A percentile compares a stretch with the other conserved stretches of the same genome.
These are phyloP conservation scores for Phytophthora constricta DNA, from an alignment of 352 stramenopile genomes.

Conservation along the genomic window DNA sequence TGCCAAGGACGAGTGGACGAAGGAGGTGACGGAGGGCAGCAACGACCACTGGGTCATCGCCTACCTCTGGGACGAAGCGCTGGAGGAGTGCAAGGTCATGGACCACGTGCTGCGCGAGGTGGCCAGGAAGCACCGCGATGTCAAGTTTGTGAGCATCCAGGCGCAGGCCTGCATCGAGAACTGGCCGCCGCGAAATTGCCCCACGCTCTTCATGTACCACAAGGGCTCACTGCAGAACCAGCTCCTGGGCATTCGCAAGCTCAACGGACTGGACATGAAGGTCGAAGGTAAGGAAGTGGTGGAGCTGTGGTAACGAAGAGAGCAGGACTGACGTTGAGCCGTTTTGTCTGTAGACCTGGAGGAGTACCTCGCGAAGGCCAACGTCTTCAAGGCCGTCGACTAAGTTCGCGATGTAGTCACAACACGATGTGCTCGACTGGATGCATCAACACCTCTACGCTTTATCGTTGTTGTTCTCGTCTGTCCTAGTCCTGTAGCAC, in stretches of 20 bases:
- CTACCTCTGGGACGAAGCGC: conserved; percentile 89
- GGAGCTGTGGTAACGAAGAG: neutral
- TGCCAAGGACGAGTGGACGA: conserved; percentile 93
- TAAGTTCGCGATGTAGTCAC: too few relatives aligned
- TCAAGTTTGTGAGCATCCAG: conserved; percentile 95
- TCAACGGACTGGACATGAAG: conserved; percentile 89
- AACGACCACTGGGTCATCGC: conserved; percentile 89
- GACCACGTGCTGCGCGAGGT: conserved; percentile 87
- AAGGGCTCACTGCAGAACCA: conserved; percentile 90
- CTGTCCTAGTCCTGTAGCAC: conserved; percentile 76
- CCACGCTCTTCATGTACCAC: conserved; percentile 94
- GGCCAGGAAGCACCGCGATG: conserved; percentile 85
- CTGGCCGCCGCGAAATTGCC: conserved; percentile 91
- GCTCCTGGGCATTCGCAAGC: conserved; percentile 87
- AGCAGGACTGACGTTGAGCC: too few relatives aligned
- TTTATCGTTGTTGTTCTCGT: conserved; percentile 11
- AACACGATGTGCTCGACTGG: too few relatives aligned
- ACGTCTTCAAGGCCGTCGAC: conserved; percentile 65
- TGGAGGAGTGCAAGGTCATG: conserved; percentile 93
- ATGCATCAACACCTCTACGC: conserved; percentile 5
- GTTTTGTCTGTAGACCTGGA: conserved; percentile 71
- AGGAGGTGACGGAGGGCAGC: conserved; percentile 92
- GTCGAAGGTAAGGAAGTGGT: conserved; percentile 58
- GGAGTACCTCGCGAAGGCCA: conserved; percentile 80
- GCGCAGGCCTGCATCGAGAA: conserved; percentile 92